phyloP scores from a whole-genome alignment of 345 rosid species.

The Atalantia buxifolia region DNA sequence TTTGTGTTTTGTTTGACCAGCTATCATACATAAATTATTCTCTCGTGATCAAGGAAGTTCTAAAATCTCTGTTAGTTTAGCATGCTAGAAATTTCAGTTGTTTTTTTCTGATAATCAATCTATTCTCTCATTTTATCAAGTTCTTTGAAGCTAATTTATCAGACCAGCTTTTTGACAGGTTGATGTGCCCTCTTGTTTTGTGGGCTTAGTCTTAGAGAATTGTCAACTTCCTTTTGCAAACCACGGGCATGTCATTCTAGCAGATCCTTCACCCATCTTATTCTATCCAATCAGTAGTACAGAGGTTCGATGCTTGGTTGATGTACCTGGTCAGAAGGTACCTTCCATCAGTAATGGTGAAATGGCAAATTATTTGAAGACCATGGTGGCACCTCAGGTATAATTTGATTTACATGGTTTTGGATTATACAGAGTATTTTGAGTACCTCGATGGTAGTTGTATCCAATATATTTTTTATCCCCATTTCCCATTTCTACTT shows the following conservation, averaged over 20 bases:
- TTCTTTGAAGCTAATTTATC: neutral
- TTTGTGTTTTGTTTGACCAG: neutral
- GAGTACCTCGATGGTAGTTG: neutral
- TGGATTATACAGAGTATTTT: neutral
- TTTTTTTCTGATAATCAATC: neutral
- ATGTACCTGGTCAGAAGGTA: conserved; percentile 42
- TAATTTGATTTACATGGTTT: neutral
- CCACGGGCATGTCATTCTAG: conserved; percentile 52
- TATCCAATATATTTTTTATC: neutral
- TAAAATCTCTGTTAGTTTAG: neutral
- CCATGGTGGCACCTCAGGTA: conserved; percentile 37
- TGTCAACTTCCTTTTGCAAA: conserved; percentile 45
- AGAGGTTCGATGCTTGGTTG: conserved; percentile 50
- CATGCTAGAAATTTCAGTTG: neutral
- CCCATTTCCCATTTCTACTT: neutral
- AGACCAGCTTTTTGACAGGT: conserved; percentile 28
- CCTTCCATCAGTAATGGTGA: conserved; percentile 49
- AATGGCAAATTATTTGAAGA: conserved; percentile 40
- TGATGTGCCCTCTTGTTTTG: conserved; percentile 47
- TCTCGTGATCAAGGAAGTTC: neutral
- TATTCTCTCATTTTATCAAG: neutral
- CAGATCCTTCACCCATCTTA: conserved; percentile 51
- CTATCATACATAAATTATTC: neutral
- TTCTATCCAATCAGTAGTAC: conserved; percentile 53
- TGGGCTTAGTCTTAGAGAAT: conserved; percentile 49